These are phyloP conservation scores for Fomes fomentarius DNA, from an alignment of 1,284 basidiomycete genomes.

Conservation along the genomic window DNA sequence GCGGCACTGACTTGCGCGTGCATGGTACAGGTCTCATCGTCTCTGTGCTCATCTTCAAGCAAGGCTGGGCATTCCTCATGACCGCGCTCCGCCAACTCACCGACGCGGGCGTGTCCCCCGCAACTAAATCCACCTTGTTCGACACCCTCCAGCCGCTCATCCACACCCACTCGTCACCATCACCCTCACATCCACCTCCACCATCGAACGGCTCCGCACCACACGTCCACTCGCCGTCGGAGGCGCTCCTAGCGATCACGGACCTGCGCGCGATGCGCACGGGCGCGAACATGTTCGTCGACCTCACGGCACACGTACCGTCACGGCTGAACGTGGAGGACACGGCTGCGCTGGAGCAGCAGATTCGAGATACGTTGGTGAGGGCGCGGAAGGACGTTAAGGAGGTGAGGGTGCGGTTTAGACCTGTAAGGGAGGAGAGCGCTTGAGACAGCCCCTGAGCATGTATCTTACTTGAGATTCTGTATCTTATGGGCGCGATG, in stretches of 20 bases:
- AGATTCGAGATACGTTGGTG: conserved; percentile 66
- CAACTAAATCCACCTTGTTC: conserved; percentile 56
- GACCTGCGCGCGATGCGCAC: conserved; percentile 78
- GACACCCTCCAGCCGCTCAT: conserved; percentile 59
- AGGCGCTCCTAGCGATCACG: conserved; percentile 51
- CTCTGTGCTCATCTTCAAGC: conserved; percentile 85
- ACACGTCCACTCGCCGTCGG: conserved; percentile 12
- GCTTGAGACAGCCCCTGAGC: too few species aligned
- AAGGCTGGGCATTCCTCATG: conserved; percentile 75
- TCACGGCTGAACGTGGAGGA: conserved; percentile 60
- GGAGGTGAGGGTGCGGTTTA: conserved; percentile 80
- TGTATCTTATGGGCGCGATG: too few species aligned
- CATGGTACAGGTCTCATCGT: conserved; percentile 72
- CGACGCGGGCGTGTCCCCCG: conserved; percentile 77
- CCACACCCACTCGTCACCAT: conserved; percentile 25
- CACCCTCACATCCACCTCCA: neutral
- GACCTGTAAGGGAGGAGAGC: conserved; percentile 40
- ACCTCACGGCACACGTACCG: conserved; percentile 74
- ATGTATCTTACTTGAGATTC: too few species aligned
- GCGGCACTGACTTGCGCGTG: conserved; percentile 4
- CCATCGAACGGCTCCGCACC: conserved; percentile 17
- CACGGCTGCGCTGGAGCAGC: conserved; percentile 60
- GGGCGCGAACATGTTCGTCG: conserved; percentile 76
- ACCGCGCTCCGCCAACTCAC: conserved; percentile 84
- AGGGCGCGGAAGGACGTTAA: conserved; percentile 70